Evolutionary conservation across 1,284 basidiomycete species (phyloP).

Genomic region (Coriolopsis trogii): DNA sequence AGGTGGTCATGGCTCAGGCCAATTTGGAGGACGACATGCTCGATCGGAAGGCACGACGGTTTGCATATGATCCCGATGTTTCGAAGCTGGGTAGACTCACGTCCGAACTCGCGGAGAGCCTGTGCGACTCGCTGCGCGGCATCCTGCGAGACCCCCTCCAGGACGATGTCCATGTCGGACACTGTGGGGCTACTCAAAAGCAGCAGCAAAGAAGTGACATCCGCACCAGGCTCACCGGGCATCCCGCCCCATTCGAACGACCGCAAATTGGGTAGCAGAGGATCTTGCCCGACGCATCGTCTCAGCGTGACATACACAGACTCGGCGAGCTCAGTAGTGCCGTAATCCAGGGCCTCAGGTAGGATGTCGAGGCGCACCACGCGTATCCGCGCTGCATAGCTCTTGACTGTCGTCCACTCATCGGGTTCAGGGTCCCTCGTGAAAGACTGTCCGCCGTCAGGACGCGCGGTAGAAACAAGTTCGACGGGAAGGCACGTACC

Average conservation of each 20-base stretch:
- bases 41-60: background rate
- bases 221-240: background rate
- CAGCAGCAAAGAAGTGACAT: constrained; percentile 10
- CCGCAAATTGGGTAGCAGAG: constrained; percentile 19
- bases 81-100: constrained; percentile 11
- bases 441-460: constrained; percentile 1
- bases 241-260: constrained; percentile 16
- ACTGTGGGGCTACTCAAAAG: constrained; percentile 19
- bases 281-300: background rate
- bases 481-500: constrained; percentile 4
- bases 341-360: background rate
- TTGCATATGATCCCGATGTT: constrained; percentile 5
- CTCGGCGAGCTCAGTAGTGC: background rate
- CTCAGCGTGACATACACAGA: constrained; percentile 4
- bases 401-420: constrained; percentile 18
- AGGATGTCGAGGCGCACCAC: background rate
- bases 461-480: background rate
- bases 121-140: constrained; percentile 7
- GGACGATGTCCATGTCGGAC: constrained; percentile 2
- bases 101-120: constrained; percentile 5
- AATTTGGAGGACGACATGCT: constrained; percentile 10
- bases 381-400: constrained; percentile 19
- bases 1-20: constrained; percentile 10
- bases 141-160: background rate
- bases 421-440: constrained; percentile 3